Evolutionary conservation across 192 early-diverging fungal species (phyloP), one percentile per base, ranked within the genome.

Genomic region (Coemansia sp.): DNA sequence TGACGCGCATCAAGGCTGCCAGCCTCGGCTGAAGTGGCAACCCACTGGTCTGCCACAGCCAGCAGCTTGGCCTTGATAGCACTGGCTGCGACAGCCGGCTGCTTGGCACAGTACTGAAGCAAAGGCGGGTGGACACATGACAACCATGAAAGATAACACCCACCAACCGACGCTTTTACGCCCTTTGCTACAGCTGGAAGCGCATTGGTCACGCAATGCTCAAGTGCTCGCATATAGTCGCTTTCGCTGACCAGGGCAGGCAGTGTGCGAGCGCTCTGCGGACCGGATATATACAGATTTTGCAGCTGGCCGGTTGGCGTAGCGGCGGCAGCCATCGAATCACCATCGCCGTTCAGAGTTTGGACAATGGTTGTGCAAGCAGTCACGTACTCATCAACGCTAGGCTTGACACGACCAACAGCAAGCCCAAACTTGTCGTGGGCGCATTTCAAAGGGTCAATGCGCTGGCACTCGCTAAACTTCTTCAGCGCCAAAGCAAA

Each of bases 341-440:
- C 45, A 14, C 27, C 19, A 2, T 46, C 8, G 10, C 3, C 8
- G 7, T 33, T 5, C 5, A 33, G 27, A 5, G 38, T 3, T 22
- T 32, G 43, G 1, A 53, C 47, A 42, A 72, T 66, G 1, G 19
- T 29, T 6, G 10, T n/a, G 29, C 70, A 74, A 2, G 70, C 63
- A 8, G 18, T 30, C 10, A 27, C 64, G 4, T 67, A 67, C 56
- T 74, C 70, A 34, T 74, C 64, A 5, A 74, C 37, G 37, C 64
- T 63, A 10, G 56, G 58, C 45, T 8, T 39, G 13, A 32, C 31
- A 27, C 30, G 19, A 10, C 31, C 41, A 2, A 26, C 59, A 3
- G 32, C 18, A 10, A 63, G 48, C 13, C 29, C 56, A 58, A 67
- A 67, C 19, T 27, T 36, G 21, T 65, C 36, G 0, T 43, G 35